phyloP scores from a whole-genome alignment of 805 yeast genomes.

The Ogataea trehaloabstinens region DNA sequence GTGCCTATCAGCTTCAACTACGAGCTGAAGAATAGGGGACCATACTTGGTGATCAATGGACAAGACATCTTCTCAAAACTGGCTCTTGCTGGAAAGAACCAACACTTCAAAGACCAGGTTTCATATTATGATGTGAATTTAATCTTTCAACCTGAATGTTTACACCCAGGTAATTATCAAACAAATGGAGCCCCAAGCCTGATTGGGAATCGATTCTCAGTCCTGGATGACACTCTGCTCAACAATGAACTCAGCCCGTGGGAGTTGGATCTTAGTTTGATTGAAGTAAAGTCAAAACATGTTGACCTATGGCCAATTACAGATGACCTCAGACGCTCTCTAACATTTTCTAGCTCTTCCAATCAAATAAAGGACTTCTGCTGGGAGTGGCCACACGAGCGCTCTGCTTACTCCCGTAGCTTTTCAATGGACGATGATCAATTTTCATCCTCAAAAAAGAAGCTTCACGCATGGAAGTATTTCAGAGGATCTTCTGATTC shows the following conservation, averaged over 20 bases:
- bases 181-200: conserved; percentile 3
- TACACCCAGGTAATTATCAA: conserved; percentile 1
- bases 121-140: conserved; percentile 21
- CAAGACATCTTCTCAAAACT: conserved; percentile 15
- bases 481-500: conserved; percentile 6
- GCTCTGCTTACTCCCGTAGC: conserved; percentile 9
- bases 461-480: conserved; percentile 7
- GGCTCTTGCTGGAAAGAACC: conserved; percentile 7
- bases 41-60: conserved; percentile 20
- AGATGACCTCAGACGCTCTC: conserved; percentile 18
- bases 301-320: conserved; percentile 28
- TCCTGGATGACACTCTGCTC: conserved; percentile 21
- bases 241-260: conserved; percentile 22
- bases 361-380: conserved; percentile 9
- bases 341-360: conserved; percentile 12
- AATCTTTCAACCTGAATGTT: conserved; percentile 15
- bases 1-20: conserved; percentile 18
- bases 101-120: conserved; percentile 11
- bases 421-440: background rate
- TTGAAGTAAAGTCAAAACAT: conserved; percentile 16
- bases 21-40: conserved; percentile 23
- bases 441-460: background rate
- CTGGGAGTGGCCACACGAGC: conserved; percentile 21
- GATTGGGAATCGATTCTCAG: conserved; percentile 21
- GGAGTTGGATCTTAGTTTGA: conserved; percentile 17